Evolutionary conservation across 768 basidiomycete genomes (phyloP), one percentile per base, ranked within the genome.

Genomic region (Rhodotorula graminis): DNA sequence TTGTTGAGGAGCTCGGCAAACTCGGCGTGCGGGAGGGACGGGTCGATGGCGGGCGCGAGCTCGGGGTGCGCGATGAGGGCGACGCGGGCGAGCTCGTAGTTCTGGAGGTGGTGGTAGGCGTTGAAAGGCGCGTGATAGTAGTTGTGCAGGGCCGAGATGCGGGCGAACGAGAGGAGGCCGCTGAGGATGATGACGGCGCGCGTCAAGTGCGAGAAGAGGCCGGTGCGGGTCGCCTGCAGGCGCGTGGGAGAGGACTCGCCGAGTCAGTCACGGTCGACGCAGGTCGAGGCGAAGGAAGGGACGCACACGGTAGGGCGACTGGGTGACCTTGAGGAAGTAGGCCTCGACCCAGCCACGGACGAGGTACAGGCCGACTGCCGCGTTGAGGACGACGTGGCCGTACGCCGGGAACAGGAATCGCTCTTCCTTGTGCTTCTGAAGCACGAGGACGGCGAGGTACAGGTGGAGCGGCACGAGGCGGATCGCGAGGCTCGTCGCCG

Each of bases 331-430:
- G 77, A 95, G 85, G 78, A 88, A 98, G 6, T 83, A 81, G 27
- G 82, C 84, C 83, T 98, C 94, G 73, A 91, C 80, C 91, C 90
- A 93, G 21, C 93, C 93, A 70, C 93, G 86, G 23, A 90, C 77
- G 56, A 99, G 84, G 80, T 91, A 97, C 19, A 95, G 74, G 21
- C 88, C 85, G n/a, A 93, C 88, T 9, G 92, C 91, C 1, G 93
- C 95, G 79, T 97, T 97, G 82, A 98, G 92, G 79, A 92, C 92
- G 60, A 98, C 81, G 46, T 98, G 81, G 3, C 92, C 90, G 80
- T 95, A 98, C 4, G 87, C 89, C 1, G 96, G 95, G 81, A 89
- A 98, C 88, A 97, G 90, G 83, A 99, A 99, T n/a, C 96, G 85
- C 80, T 99, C 96, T 81, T 99, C 96, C 82, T 99, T 99, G 82